Evolutionary conservation across 139 green algal genomes (phyloP).

Genomic region (Chlorella sorokiniana): DNA sequence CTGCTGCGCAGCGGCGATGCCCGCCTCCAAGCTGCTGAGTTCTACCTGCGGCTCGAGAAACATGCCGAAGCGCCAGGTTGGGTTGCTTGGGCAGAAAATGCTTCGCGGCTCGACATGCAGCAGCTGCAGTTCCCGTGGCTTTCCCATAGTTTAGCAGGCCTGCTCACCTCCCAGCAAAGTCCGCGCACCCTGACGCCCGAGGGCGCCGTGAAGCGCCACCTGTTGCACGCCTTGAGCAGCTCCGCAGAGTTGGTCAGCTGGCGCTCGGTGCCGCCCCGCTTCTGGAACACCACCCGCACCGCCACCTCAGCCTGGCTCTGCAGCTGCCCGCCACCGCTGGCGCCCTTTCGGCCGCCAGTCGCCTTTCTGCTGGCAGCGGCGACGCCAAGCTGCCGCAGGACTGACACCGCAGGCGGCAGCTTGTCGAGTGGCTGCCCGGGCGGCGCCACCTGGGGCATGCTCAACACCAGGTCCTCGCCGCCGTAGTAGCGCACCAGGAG

Average conservation of each 20-base stretch:
- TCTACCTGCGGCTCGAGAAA: background rate
- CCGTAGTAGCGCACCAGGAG: background rate
- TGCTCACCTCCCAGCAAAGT: slow-evolving; percentile 24
- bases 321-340: background rate
- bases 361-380: background rate
- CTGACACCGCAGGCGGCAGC: background rate
- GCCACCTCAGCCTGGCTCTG: background rate
- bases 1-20: slow-evolving; percentile 14
- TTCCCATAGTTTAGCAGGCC: background rate
- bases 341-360: background rate
- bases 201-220: background rate
- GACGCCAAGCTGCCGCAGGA: background rate
- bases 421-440: background rate
- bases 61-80: background rate
- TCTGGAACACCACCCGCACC: background rate
- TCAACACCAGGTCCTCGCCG: background rate
- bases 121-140: no score
- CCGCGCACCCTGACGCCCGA: background rate
- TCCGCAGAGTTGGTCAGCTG: slow-evolving; percentile 11
- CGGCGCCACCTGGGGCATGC: background rate
- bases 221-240: slow-evolving; percentile 9
- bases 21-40: background rate
- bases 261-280: background rate
- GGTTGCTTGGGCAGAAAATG: background rate
- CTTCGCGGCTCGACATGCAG: no score